Percentiles rank a stretch among this genome's conserved stretches.
Conservation (phyloP, 2,329 filamentous ascomycete genomes). For the Xylaria sp. region DNA sequence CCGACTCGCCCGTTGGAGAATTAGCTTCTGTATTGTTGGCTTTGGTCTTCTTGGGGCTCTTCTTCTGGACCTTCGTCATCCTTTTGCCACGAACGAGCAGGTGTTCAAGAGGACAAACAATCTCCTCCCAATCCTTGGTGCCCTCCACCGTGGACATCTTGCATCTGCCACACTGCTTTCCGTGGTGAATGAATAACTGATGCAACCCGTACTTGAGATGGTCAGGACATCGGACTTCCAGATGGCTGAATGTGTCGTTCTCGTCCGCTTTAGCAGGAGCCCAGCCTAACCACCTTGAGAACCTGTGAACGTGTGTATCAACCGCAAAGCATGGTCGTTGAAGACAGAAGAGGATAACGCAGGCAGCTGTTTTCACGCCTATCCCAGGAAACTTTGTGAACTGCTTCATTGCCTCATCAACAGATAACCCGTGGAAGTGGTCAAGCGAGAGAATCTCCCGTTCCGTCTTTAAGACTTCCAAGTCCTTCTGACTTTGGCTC, state of each 20-base stretch:
- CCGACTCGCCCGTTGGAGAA: slow-evolving; percentile 19
- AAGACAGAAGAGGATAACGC: slow-evolving; percentile 67
- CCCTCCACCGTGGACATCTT: slow-evolving; percentile 64
- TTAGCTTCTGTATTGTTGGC: slow-evolving; percentile 8
- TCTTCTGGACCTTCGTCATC: slow-evolving; percentile 32
- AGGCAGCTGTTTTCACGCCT: slow-evolving; percentile 68
- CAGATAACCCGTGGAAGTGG: slow-evolving; percentile 58
- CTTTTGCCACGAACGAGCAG: slow-evolving; percentile 51
- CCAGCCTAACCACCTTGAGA: slow-evolving; percentile 66
- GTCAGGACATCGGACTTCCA: slow-evolving; percentile 63
- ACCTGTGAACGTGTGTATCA: slow-evolving; percentile 66
- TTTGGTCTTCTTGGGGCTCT: slow-evolving; percentile 16
- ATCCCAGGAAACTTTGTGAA: slow-evolving; percentile 64
- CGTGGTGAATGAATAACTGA: slow-evolving; percentile 66
- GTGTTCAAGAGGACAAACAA: slow-evolving; percentile 56
- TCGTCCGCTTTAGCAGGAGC: slow-evolving; percentile 61
- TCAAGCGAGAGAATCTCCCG: slow-evolving; percentile 69
- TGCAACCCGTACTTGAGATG: slow-evolving; percentile 67
- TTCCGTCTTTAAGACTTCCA: slow-evolving; percentile 67
- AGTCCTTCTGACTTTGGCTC: slow-evolving; percentile 61
- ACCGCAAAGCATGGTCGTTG: slow-evolving; percentile 66
- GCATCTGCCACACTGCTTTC: slow-evolving; percentile 61
- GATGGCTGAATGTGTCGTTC: slow-evolving; percentile 63
- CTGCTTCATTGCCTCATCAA: slow-evolving; percentile 62
- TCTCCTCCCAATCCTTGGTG: slow-evolving; percentile 71